phyloP scores from a whole-genome alignment of 1,139 yeast genomes.

The Candida pseudoviswanathii region DNA sequence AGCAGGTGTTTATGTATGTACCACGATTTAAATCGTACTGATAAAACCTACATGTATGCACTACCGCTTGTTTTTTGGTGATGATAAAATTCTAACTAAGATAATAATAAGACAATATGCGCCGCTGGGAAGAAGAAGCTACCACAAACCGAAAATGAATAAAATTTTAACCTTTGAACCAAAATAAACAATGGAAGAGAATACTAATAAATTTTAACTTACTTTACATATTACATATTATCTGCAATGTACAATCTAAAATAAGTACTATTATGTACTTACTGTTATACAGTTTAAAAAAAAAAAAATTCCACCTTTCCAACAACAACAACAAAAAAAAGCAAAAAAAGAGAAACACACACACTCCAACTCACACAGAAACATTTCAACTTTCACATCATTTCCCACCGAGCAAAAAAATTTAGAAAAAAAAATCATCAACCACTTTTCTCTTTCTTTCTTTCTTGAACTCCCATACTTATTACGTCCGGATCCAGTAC shows the following conservation, averaged over 20 bases:
- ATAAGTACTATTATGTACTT: neutral
- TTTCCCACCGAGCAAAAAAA: conserved; percentile 1
- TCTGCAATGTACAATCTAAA: neutral
- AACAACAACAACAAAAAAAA: conserved; percentile 2
- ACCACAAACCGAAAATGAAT: neutral
- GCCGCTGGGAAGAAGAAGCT: neutral
- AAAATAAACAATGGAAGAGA: neutral
- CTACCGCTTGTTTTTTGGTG: neutral
- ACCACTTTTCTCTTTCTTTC: neutral
- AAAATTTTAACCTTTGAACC: no score
- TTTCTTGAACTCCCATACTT: neutral
- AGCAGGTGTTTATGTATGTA: neutral
- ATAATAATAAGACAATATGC: neutral
- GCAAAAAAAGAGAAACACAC: neutral
- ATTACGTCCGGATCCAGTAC: no score
- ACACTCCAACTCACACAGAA: neutral
- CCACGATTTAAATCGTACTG: neutral
- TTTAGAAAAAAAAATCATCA: neutral
- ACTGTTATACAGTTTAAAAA: neutral
- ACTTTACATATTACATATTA: neutral
- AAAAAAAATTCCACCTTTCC: conserved; percentile 2
- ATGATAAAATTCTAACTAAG: neutral
- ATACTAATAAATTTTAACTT: neutral
- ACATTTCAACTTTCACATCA: neutral
- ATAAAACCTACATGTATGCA: neutral